Percentiles rank a stretch among this genome's conserved stretches.
phyloP scores from a whole-genome alignment of 495 filamentous ascomycete genomes.

The Xylaria acuta region DNA sequence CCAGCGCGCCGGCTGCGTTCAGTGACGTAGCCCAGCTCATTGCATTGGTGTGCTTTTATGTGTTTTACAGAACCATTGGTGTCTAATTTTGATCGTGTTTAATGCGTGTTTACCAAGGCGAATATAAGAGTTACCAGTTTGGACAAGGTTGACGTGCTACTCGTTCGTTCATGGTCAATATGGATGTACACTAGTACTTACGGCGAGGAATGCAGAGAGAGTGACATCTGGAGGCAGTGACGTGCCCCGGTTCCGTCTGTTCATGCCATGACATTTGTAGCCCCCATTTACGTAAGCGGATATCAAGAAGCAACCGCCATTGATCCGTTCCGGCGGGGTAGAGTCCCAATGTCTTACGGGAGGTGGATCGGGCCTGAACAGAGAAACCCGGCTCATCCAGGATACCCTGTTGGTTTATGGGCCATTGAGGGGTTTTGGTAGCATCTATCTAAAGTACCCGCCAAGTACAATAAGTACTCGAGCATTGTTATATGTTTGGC shows the following conservation, averaged over 20 bases:
- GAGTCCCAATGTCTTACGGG: neutral
- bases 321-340: constrained; percentile 25
- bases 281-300: constrained; percentile 3
- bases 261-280: neutral
- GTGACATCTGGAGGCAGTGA: neutral
- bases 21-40: constrained; percentile 32
- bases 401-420: neutral
- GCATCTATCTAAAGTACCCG: neutral
- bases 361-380: neutral
- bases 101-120: neutral
- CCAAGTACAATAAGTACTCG: neutral
- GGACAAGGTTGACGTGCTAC: neutral
- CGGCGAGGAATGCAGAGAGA: neutral
- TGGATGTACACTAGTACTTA: neutral
- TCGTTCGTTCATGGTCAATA: neutral
- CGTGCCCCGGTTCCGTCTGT: neutral
- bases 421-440: constrained; percentile 1
- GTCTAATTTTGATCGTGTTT: neutral
- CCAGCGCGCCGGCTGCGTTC: constrained; percentile 40
- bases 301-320: neutral
- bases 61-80: neutral
- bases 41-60: constrained; percentile 1
- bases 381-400: neutral
- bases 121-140: neutral
- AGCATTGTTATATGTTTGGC: too few species aligned